Percentiles rank a stretch among this genome's conserved stretches.
These are phyloP conservation scores for Xylariaceae sp. DNA, from an alignment of 2,329 filamentous ascomycete genomes.

Conservation along the genomic window DNA sequence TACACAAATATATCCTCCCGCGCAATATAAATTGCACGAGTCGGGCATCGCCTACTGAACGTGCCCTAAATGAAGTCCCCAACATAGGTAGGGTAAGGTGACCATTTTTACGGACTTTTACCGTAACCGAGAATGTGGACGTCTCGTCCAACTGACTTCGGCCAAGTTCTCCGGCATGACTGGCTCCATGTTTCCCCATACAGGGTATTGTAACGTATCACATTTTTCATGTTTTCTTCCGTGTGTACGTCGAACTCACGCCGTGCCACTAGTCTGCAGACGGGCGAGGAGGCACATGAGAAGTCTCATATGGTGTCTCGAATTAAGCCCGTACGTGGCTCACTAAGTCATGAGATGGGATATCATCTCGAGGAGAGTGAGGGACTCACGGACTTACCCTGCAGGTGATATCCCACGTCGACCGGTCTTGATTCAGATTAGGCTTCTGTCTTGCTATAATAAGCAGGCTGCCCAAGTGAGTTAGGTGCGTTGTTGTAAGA, in stretches of 20 bases:
- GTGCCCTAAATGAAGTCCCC: neutral
- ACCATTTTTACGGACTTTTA: too few relatives aligned
- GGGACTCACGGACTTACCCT: neutral
- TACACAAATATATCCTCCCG: conserved; percentile 4
- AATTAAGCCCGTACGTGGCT: neutral
- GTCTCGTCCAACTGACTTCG: conserved; percentile 4
- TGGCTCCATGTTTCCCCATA: neutral
- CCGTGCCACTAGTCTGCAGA: neutral
- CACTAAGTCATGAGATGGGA: neutral
- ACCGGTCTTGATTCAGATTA: neutral
- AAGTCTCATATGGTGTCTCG: neutral
- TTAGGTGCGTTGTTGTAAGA: neutral
- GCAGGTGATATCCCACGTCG: neutral
- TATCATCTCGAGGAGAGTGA: neutral
- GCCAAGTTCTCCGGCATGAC: conserved; percentile 1
- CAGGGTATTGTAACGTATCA: neutral
- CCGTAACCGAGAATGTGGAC: neutral
- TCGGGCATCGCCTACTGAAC: neutral
- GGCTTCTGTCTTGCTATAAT: neutral
- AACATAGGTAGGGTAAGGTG: neutral
- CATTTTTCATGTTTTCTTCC: neutral
- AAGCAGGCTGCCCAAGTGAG: neutral
- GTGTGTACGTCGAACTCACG: neutral
- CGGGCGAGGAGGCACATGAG: neutral
- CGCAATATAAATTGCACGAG: neutral